Base-by-base conservation (phyloP, 2,329 filamentous ascomycete species). In the Xylariomycetidae sp. region DNA sequence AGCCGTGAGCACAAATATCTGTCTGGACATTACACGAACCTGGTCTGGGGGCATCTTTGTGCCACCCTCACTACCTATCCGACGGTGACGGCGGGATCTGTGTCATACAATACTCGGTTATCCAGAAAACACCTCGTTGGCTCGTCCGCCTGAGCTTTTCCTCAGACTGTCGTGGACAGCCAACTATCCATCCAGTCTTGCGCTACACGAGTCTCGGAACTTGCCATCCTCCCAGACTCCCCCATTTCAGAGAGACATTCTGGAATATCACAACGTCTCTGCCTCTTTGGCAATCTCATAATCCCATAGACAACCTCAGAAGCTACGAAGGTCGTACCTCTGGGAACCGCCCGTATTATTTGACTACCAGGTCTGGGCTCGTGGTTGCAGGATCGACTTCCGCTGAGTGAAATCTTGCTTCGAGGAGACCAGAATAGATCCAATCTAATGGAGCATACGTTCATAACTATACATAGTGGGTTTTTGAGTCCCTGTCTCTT, bases 381-480 rank as follows among this genome's bases (percentile, higher is more conserved):
- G 45, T 46, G 35, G 42, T 40, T 38, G 29, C 27, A 40, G n/a
- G n/a, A n/a, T n/a, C n/a, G n/a, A n/a, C n/a, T n/a, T n/a, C n/a
- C n/a, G n/a, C n/a, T n/a, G n/a, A n/a, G n/a, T n/a, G n/a, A n/a
- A n/a, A n/a, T n/a, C n/a, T n/a, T n/a, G n/a, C n/a, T n/a, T n/a
- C n/a, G n/a, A n/a, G n/a, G n/a, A n/a, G n/a, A n/a, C n/a, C n/a
- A n/a, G n/a, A 38, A 44, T 46, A 41, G 33, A 40, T 38, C 44
- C 45, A 42, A 48, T 39, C 58, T 55, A 44, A 86, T 87, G 85
- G 85, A 89, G 62, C 84, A 84, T 48, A 92, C 87, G 19, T 94
- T 94, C 64, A 92, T 94, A 66, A 88, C 86, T 48, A 92, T 94
- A 56, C 87, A 92, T 57, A 87, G 87, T 85, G 64, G 66, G 80